These are phyloP conservation scores for Microdochium trichocladiopsis DNA, from an alignment of 2,329 filamentous ascomycete species.

Conservation along the genomic window DNA sequence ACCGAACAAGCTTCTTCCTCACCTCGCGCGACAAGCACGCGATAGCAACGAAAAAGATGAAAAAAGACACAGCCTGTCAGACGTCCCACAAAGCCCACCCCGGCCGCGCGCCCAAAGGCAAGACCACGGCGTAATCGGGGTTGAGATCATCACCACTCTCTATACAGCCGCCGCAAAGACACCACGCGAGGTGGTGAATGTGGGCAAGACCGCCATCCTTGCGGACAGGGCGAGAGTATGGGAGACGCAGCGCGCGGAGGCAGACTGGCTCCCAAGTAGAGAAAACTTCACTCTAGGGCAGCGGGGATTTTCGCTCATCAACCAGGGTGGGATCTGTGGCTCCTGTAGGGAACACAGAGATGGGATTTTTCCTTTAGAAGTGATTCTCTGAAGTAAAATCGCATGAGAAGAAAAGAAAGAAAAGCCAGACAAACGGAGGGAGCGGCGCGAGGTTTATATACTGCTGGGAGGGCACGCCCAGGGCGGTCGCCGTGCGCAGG, in stretches of 20 bases:
- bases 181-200: slow-evolving; percentile 3
- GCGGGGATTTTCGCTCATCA: slow-evolving; percentile 86
- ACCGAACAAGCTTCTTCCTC: slow-evolving; percentile 39
- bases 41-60: slow-evolving; percentile 53
- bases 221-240: slow-evolving; percentile 52
- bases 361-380: slow-evolving; percentile 95
- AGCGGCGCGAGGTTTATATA: slow-evolving; percentile 1
- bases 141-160: slow-evolving; percentile 94
- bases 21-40: slow-evolving; percentile 35
- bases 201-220: slow-evolving; percentile 48
- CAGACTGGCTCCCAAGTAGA: slow-evolving; percentile 23
- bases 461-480: background rate
- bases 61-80: slow-evolving; percentile 63
- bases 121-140: slow-evolving; percentile 55
- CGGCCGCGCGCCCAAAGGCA: slow-evolving; percentile 69
- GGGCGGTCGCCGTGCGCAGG: background rate
- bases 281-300: slow-evolving; percentile 78
- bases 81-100: slow-evolving; percentile 84
- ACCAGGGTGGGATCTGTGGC: slow-evolving; percentile 93
- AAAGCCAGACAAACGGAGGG: background rate
- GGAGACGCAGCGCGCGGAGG: slow-evolving; percentile 27
- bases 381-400: slow-evolving; percentile 61
- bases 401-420: background rate
- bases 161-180: slow-evolving; percentile 62
- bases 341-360: slow-evolving; percentile 88